Evolutionary conservation across 2,329 filamentous ascomycete genomes (phyloP), one percentile per base, ranked within the genome.

Genomic region (Colletotrichum sp.): DNA sequence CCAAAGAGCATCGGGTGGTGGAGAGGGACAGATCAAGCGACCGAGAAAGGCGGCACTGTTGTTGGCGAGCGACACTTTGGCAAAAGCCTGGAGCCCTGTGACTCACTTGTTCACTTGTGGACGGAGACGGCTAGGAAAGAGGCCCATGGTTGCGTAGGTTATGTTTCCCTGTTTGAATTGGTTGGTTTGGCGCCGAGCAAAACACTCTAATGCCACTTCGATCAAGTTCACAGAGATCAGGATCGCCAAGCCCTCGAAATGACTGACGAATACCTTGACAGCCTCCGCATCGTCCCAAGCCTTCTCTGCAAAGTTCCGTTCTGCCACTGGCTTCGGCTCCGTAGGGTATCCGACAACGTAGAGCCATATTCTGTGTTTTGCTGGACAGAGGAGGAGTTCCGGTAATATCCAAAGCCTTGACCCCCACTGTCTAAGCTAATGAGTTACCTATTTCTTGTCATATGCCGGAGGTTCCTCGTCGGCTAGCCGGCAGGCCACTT

Each of bases 381-480:
- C 39, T n/a, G 39, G 18, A 5, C 39, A 48, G 6, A 48, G 39
- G 12, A 22, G 18, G 2, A 48, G 39, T n/a, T 48, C 18, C 9
- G 18, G 39, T 9, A 48, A 12, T 18, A 5, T 48, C 18, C 39
- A 48, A 3, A 48, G 39, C 4, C 39, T 48, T n/a, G 39, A 48
- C 1, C 39, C 9, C 18, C 39, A 48, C 22, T 48, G 9, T n/a
- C 39, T 12, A 9, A 48, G 18, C 39, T 18, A 48, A 0, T 5
- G 39, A n/a, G 39, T 48, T 0, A 48, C 18, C 18, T 48, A 10
- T 6, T 48, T 18, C 39, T 18, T 48, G 18, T 3, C 5, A 10
- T 48, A 48, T 48, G 2, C 0, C 1, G 39, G 9, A n/a, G 39
- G 3, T 48, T 48, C 3, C 3, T 48, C 18, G 5, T n/a, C 0